These are phyloP conservation scores for Saccharomycopsis phalli DNA, from an alignment of 1,139 yeast genomes.

Conservation along the genomic window DNA sequence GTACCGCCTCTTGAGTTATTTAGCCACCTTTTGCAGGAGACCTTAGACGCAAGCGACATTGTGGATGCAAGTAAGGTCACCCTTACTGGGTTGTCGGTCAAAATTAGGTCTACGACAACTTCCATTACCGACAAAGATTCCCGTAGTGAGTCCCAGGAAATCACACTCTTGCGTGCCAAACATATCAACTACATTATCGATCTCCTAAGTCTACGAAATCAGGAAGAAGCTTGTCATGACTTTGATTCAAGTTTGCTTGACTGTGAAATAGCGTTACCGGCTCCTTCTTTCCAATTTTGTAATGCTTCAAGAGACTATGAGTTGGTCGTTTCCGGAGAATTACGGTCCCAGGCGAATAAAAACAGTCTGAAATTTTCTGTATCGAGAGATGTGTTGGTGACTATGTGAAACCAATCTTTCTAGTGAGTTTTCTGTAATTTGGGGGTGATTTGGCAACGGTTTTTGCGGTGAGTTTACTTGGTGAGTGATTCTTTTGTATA, in stretches of 20 bases:
- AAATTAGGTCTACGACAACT: slow-evolving; percentile 4
- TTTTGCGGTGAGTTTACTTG: too few relatives aligned
- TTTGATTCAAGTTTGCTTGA: slow-evolving; percentile 8
- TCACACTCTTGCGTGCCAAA: slow-evolving; percentile 1
- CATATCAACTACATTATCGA: slow-evolving; percentile 9
- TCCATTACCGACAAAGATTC: slow-evolving; percentile 1
- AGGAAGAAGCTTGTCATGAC: slow-evolving; percentile 11
- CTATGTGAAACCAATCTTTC: too few relatives aligned
- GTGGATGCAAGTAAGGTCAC: slow-evolving; percentile 1
- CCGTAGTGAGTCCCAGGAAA: not conserved
- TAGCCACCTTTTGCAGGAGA: slow-evolving; percentile 3
- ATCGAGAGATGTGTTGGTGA: too few relatives aligned
- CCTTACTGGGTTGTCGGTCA: slow-evolving; percentile 6
- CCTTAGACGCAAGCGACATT: not conserved
- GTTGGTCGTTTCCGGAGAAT: slow-evolving; percentile 10
- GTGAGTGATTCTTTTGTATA: too few relatives aligned
- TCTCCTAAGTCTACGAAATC: slow-evolving; percentile 8
- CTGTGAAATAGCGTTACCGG: slow-evolving; percentile 9
- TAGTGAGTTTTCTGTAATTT: too few relatives aligned
- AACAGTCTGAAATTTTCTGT: slow-evolving; percentile 4
- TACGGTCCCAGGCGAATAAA: slow-evolving; percentile 2
- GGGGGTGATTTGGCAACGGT: too few relatives aligned
- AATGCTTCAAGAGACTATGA: slow-evolving; percentile 16
- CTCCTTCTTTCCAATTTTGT: slow-evolving; percentile 13
- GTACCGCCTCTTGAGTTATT: slow-evolving; percentile 11